Evolutionary conservation across 1,284 basidiomycete species (phyloP).

Genomic region (Rhodotorula mucilaginosa): DNA sequence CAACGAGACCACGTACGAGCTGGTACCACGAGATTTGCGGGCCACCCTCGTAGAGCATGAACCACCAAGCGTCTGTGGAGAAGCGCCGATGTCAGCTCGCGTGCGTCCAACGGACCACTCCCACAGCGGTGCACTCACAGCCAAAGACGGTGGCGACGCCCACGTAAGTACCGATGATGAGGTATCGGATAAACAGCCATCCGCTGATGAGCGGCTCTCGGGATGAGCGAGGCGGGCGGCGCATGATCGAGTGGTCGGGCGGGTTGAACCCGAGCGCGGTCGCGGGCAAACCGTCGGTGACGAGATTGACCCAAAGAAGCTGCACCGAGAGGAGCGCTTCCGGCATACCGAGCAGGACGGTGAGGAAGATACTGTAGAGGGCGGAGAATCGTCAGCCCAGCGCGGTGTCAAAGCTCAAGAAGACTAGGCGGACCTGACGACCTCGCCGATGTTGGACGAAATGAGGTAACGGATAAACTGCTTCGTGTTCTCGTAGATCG

Average conservation of each 20-base stretch:
- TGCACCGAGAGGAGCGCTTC: conserved; percentile 97
- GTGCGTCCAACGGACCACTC: neutral
- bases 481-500: conserved; percentile 99
- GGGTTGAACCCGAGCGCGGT: conserved; percentile 98
- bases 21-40: conserved; percentile 92
- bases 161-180: conserved; percentile 90
- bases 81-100: too few relatives aligned
- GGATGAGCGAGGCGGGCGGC: conserved; percentile 79
- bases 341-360: conserved; percentile 95
- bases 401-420: too few relatives aligned
- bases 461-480: conserved; percentile 84
- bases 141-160: conserved; percentile 93
- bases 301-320: conserved; percentile 93
- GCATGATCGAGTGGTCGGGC: conserved; percentile 93
- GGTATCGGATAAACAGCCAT: conserved; percentile 94
- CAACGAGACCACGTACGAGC: conserved; percentile 61
- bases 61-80: conserved; percentile 71
- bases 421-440: conserved; percentile 65
- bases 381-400: conserved; percentile 1
- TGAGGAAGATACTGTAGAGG: conserved; percentile 78
- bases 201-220: conserved; percentile 85
- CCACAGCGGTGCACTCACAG: conserved; percentile 57
- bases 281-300: conserved; percentile 92
- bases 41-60: conserved; percentile 81
- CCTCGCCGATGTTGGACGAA: conserved; percentile 97